Percentiles rank a stretch among this genome's conserved stretches.
These are phyloP conservation scores for Orbilia quercus DNA, from an alignment of 2,329 filamentous ascomycete genomes.

Conservation along the genomic window DNA sequence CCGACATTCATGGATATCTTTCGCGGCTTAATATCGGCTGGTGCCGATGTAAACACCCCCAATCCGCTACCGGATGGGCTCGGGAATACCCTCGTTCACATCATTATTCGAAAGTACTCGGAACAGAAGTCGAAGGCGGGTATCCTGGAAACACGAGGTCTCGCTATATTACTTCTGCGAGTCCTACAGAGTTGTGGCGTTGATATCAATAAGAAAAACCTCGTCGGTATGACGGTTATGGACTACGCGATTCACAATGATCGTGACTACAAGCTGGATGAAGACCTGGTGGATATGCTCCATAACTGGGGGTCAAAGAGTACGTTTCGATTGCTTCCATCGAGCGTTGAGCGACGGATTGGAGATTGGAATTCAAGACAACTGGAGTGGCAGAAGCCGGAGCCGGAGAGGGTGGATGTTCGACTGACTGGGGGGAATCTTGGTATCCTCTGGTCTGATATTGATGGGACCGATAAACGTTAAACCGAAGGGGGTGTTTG, in stretches of 20 bases:
- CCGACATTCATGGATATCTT: constrained; percentile 51
- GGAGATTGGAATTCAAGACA: constrained; percentile 42
- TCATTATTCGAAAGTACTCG: constrained; percentile 45
- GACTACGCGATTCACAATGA: constrained; percentile 49
- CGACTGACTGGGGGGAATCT: constrained; percentile 22
- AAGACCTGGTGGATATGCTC: constrained; percentile 45
- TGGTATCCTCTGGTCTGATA: constrained; percentile 22
- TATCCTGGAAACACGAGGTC: constrained; percentile 17
- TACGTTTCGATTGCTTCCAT: constrained; percentile 34
- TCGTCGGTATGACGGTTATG: constrained; percentile 48
- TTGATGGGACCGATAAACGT: neutral
- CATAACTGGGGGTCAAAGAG: constrained; percentile 41
- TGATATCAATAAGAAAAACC: constrained; percentile 43
- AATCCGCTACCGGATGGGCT: constrained; percentile 38
- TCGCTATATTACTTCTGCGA: constrained; percentile 31
- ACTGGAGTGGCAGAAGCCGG: constrained; percentile 39
- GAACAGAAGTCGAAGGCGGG: constrained; percentile 10
- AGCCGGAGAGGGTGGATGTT: constrained; percentile 32
- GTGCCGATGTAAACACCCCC: constrained; percentile 47
- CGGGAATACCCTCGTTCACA: constrained; percentile 34
- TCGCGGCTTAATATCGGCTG: constrained; percentile 38
- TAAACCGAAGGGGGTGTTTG: no score
- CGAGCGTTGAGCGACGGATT: constrained; percentile 30
- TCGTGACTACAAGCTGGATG: constrained; percentile 26
- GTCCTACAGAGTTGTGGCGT: constrained; percentile 43